Conservation (phyloP, 805 yeast genomes). For the Helenozyma baotianmanensis region DNA sequence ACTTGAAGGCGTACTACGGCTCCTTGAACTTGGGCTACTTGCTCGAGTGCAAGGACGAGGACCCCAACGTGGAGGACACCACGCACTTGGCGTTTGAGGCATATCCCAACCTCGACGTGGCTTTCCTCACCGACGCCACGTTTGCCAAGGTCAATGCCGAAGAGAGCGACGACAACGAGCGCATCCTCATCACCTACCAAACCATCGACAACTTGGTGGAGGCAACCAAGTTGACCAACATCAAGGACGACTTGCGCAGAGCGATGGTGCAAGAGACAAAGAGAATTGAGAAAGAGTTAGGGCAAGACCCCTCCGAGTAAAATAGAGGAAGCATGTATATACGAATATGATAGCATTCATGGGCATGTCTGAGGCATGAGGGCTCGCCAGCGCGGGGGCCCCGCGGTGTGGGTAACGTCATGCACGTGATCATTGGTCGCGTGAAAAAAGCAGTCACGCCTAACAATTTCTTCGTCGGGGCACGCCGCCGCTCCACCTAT, state of each 20-base stretch:
- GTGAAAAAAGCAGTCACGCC: slow-evolving; percentile 14
- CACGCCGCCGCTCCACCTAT: slow-evolving; percentile 20
- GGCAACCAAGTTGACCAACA: slow-evolving; percentile 41
- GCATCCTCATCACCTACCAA: slow-evolving; percentile 41
- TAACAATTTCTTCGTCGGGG: slow-evolving; percentile 16
- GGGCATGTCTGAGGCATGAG: too few relatives aligned
- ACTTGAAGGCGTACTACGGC: slow-evolving; percentile 73
- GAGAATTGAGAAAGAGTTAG: slow-evolving; percentile 15
- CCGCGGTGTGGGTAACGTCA: too few relatives aligned
- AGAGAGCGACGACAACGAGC: slow-evolving; percentile 22
- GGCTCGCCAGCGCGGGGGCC: too few relatives aligned
- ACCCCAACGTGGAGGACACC: slow-evolving; percentile 6
- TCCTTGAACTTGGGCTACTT: slow-evolving; percentile 62
- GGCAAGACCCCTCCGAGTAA: background rate
- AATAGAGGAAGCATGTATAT: too few relatives aligned
- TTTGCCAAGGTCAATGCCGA: background rate
- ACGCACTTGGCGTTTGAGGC: slow-evolving; percentile 13
- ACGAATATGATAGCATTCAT: too few relatives aligned
- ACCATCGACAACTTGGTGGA: slow-evolving; percentile 43
- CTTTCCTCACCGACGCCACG: slow-evolving; percentile 6
- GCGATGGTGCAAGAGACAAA: slow-evolving; percentile 53
- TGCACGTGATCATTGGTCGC: background rate
- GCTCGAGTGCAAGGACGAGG: slow-evolving; percentile 27
- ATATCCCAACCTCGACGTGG: slow-evolving; percentile 13
- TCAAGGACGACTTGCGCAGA: slow-evolving; percentile 40